Conservation (phyloP, 2,329 filamentous ascomycete genomes). For the Trichoderma sp. region DNA sequence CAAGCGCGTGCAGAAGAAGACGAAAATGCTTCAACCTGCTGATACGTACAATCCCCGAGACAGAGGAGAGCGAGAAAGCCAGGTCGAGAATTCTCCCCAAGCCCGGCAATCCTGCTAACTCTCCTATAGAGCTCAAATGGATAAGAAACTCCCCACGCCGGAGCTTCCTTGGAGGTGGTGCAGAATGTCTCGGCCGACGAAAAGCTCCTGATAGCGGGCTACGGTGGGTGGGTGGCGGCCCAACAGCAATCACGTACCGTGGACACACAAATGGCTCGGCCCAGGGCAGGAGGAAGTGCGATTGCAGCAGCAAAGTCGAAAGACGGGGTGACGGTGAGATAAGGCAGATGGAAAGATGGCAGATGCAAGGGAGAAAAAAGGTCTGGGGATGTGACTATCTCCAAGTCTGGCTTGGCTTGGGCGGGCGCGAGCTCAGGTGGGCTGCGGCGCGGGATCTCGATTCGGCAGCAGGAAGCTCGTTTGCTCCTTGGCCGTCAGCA, state of each 20-base stretch:
- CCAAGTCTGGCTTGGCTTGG: constrained; percentile 19
- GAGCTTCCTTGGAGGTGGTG: constrained; percentile 55
- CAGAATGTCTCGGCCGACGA: constrained; percentile 45
- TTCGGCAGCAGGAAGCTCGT: constrained; percentile 1
- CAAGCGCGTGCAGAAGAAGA: constrained; percentile 26
- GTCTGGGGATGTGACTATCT: not conserved
- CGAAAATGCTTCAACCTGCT: constrained; percentile 37
- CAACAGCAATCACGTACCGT: constrained; percentile 24
- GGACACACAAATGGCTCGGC: not conserved
- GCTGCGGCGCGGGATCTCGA: not conserved
- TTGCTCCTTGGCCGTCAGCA: constrained; percentile 17
- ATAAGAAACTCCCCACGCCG: constrained; percentile 48
- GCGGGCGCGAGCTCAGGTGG: not conserved
- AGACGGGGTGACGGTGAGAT: not conserved
- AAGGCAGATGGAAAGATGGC: not conserved
- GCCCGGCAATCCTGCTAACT: constrained; percentile 9
- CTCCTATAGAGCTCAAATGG: constrained; percentile 27
- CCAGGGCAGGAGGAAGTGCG: not conserved
- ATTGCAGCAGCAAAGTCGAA: not conserved
- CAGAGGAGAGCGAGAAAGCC: not conserved
- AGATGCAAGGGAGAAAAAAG: constrained; percentile 3
- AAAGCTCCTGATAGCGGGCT: constrained; percentile 11
- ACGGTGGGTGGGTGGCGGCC: constrained; percentile 24
- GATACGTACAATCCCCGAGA: constrained; percentile 58
- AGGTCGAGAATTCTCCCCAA: constrained; percentile 21